These are phyloP conservation scores for Xylariaceae sp. DNA, from an alignment of 2,329 filamentous ascomycete species.

Conservation along the genomic window DNA sequence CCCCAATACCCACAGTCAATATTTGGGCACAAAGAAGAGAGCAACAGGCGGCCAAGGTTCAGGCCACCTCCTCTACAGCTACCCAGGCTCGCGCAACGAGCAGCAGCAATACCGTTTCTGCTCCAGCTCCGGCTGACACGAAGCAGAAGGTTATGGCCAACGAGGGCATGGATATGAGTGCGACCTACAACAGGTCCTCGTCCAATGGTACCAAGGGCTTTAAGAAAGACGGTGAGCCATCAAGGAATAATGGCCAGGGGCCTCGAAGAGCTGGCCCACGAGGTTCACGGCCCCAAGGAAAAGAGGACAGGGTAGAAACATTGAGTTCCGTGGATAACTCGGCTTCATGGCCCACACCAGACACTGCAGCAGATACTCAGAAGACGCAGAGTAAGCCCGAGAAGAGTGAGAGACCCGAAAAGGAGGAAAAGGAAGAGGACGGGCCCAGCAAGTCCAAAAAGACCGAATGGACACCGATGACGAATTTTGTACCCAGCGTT, in stretches of 20 bases:
- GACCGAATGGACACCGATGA: slow-evolving; percentile 79
- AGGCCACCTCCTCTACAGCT: slow-evolving; percentile 23
- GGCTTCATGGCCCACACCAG: slow-evolving; percentile 84
- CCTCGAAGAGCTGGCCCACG: slow-evolving; percentile 38
- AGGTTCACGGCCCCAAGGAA: slow-evolving; percentile 42
- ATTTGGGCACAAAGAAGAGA: slow-evolving; percentile 82
- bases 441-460: slow-evolving; percentile 54
- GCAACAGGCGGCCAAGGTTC: slow-evolving; percentile 53
- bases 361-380: slow-evolving; percentile 70
- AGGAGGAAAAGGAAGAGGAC: slow-evolving; percentile 58
- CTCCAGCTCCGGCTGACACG: slow-evolving; percentile 10
- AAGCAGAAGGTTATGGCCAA: slow-evolving; percentile 15
- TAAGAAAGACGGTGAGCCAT: slow-evolving; percentile 38
- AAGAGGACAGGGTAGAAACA: slow-evolving; percentile 34
- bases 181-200: slow-evolving; percentile 16
- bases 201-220: slow-evolving; percentile 37
- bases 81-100: slow-evolving; percentile 17
- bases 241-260: slow-evolving; percentile 36
- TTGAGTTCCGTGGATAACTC: slow-evolving; percentile 73
- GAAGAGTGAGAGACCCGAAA: slow-evolving; percentile 56
- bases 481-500: slow-evolving; percentile 72
- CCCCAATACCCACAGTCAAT: slow-evolving; percentile 79
- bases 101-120: slow-evolving; percentile 7
- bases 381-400: slow-evolving; percentile 69
- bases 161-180: slow-evolving; percentile 20